Conservation (phyloP, 2,329 filamentous ascomycete genomes). For the Aphanocladium album region DNA sequence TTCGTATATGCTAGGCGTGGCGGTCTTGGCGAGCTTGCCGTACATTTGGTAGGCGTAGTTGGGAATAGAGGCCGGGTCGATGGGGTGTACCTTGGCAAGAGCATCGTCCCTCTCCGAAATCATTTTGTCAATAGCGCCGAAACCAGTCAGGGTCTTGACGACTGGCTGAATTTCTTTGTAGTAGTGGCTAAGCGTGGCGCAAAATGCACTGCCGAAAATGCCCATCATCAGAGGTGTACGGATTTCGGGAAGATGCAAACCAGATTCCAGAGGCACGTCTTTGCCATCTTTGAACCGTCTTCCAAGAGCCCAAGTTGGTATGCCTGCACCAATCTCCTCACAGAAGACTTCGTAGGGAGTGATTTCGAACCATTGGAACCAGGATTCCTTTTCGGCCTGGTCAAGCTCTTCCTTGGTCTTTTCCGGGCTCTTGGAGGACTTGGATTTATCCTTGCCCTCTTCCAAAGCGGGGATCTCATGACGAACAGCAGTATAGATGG, state of each 20-base stretch:
- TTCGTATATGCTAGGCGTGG: constrained; percentile 70
- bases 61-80: constrained; percentile 84
- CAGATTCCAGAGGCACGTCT: constrained; percentile 48
- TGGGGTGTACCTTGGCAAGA: constrained; percentile 86
- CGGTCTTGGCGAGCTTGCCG: constrained; percentile 65
- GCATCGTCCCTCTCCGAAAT: constrained; percentile 80
- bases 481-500: constrained; percentile 91
- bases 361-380: constrained; percentile 98
- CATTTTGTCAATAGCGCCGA: constrained; percentile 72
- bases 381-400: constrained; percentile 61
- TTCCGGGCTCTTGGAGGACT: constrained; percentile 23
- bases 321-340: constrained; percentile 85
- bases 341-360: constrained; percentile 95
- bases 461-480: constrained; percentile 81
- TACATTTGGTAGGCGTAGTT: constrained; percentile 85
- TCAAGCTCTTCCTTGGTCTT: constrained; percentile 46
- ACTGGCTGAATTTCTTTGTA: constrained; percentile 89
- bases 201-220: constrained; percentile 96
- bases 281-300: constrained; percentile 70
- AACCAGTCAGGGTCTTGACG: constrained; percentile 67
- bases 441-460: constrained; percentile 20
- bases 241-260: constrained; percentile 73
- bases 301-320: constrained; percentile 91
- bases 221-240: constrained; percentile 81
- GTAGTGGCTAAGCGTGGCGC: constrained; percentile 91